Percentiles rank a stretch among this genome's conserved stretches.
Evolutionary conservation across 2,329 filamentous ascomycete genomes (phyloP).

Genomic region (Raffaelea ambrosiae): DNA sequence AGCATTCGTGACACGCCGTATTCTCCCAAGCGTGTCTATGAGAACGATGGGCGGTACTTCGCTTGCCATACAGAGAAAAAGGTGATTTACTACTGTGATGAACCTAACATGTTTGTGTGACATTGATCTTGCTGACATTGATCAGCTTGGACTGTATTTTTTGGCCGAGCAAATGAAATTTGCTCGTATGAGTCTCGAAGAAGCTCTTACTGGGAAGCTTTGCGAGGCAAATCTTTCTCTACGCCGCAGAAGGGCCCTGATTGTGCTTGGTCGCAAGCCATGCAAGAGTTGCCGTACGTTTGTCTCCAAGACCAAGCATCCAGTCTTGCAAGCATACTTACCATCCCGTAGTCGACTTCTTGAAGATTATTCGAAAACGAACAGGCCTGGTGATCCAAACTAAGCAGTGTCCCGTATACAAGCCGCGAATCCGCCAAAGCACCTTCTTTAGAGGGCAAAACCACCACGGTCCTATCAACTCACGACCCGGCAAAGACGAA

Average conservation of each 20-base stretch:
- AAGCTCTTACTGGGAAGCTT: constrained; percentile 6
- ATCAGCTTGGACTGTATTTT: constrained; percentile 9
- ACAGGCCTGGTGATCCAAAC: constrained; percentile 5
- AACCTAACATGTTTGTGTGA: neutral
- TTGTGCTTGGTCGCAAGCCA: constrained; percentile 10
- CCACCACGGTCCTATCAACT: neutral
- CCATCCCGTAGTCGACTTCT: constrained; percentile 5
- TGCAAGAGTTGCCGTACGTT: constrained; percentile 12
- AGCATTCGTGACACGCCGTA: constrained; percentile 8
- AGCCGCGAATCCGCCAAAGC: neutral
- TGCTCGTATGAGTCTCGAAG: neutral
- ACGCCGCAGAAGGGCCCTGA: neutral
- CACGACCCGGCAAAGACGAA: neutral
- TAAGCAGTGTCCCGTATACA: neutral
- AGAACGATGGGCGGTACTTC: constrained; percentile 6
- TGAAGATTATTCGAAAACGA: neutral
- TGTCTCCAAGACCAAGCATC: neutral
- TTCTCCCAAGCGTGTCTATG: neutral
- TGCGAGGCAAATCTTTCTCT: neutral
- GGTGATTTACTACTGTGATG: neutral
- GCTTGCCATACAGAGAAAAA: constrained; percentile 13
- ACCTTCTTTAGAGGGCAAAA: neutral
- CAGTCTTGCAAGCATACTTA: neutral
- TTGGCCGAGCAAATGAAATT: constrained; percentile 4
- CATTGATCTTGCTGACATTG: neutral